Conservation (phyloP, 495 filamentous ascomycete genomes). For the Talaromyces trachyspermus region DNA sequence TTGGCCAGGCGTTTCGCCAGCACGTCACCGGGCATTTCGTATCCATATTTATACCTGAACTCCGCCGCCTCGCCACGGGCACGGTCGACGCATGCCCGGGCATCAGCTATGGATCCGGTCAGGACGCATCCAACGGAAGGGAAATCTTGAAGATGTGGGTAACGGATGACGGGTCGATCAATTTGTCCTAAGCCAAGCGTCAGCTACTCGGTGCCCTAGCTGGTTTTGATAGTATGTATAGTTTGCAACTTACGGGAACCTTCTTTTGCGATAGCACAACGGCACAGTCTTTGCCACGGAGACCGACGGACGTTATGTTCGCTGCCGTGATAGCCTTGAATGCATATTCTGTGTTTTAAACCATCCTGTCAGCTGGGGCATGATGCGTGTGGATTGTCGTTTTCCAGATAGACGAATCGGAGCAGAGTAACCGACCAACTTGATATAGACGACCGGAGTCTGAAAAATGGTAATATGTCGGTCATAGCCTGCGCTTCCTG, state of each 20-base stretch:
- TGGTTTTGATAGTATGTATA: constrained; percentile 4
- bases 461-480: constrained; percentile 99
- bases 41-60: constrained; percentile 96
- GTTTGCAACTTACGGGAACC: constrained; percentile 71
- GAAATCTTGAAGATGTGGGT: constrained; percentile 96
- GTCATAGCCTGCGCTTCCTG: constrained; percentile 94
- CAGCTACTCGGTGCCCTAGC: constrained; percentile 3
- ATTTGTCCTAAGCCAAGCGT: constrained; percentile 66
- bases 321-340: constrained; percentile 99
- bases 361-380: constrained; percentile 7
- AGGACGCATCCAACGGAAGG: constrained; percentile 96
- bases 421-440: constrained; percentile 72
- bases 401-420: neutral
- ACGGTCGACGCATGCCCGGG: constrained; percentile 81
- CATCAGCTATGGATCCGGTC: constrained; percentile 97
- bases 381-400: neutral
- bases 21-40: constrained; percentile 98
- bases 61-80: constrained; percentile 94
- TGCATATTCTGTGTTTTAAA: constrained; percentile 76
- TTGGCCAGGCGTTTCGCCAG: constrained; percentile 94
- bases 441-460: constrained; percentile 97
- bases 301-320: constrained; percentile 95
- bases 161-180: constrained; percentile 95
- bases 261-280: constrained; percentile 99
- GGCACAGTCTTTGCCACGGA: constrained; percentile 92